These are phyloP conservation scores for Hyaloscypha bicolor DNA, from an alignment of 495 filamentous ascomycete species.

Conservation along the genomic window DNA sequence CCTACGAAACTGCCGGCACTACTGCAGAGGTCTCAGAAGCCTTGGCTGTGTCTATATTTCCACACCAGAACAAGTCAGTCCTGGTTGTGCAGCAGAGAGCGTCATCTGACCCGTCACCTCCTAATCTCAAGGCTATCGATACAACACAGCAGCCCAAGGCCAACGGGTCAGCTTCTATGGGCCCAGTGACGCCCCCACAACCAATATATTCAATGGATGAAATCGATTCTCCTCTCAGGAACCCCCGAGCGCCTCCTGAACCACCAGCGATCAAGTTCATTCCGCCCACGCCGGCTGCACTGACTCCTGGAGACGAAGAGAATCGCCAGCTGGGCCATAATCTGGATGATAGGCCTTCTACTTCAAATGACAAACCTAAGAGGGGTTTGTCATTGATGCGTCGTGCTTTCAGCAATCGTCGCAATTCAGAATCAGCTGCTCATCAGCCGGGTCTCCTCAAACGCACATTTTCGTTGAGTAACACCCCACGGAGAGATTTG, in stretches of 20 bases:
- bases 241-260: constrained; percentile 70
- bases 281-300: constrained; percentile 66
- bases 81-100: constrained; percentile 73
- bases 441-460: constrained; percentile 46
- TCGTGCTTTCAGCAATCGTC: constrained; percentile 58
- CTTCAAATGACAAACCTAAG: constrained; percentile 30
- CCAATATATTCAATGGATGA: constrained; percentile 47
- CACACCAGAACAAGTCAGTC: constrained; percentile 84
- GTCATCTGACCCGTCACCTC: constrained; percentile 35
- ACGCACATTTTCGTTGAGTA: constrained; percentile 36
- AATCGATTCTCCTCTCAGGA: constrained; percentile 71
- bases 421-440: constrained; percentile 55
- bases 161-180: constrained; percentile 41
- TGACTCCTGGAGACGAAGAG: constrained; percentile 56
- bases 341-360: constrained; percentile 28
- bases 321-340: constrained; percentile 50
- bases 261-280: constrained; percentile 69
- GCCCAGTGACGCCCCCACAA: constrained; percentile 49
- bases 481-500: constrained; percentile 25
- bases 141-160: constrained; percentile 37
- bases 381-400: constrained; percentile 58
- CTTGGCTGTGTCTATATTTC: constrained; percentile 77
- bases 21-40: constrained; percentile 72
- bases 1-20: constrained; percentile 54
- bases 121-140: constrained; percentile 29